Percentiles rank a stretch among this genome's conserved stretches.
Evolutionary conservation across 495 filamentous ascomycete species (phyloP).

Genomic region (Aspergillus ellipticus): DNA sequence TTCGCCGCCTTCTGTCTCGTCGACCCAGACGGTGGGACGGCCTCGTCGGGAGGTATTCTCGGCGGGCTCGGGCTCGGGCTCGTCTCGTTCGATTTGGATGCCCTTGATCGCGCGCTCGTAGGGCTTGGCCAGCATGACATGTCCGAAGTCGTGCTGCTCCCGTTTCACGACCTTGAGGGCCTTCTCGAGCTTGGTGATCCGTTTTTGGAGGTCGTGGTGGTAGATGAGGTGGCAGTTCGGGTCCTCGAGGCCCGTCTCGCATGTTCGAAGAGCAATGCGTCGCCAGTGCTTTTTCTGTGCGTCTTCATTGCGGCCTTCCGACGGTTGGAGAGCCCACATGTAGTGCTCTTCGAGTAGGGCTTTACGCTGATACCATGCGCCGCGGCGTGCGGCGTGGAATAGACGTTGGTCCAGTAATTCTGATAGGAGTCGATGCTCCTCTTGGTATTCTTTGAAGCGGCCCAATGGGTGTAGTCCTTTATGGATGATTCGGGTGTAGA

Average conservation of each 20-base stretch:
- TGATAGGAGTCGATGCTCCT: constrained; percentile 69
- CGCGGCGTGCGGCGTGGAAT: constrained; percentile 81
- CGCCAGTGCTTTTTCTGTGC: constrained; percentile 80
- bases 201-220: constrained; percentile 92
- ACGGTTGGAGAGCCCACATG: constrained; percentile 62
- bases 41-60: constrained; percentile 37
- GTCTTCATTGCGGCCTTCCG: constrained; percentile 51
- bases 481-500: constrained; percentile 89
- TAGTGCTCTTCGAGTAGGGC: constrained; percentile 94
- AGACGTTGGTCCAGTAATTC: constrained; percentile 78
- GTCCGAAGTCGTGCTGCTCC: constrained; percentile 88
- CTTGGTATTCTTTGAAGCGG: constrained; percentile 72
- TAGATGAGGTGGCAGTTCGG: constrained; percentile 84
- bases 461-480: constrained; percentile 81
- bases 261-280: constrained; percentile 72
- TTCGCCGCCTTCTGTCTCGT: constrained; percentile 64
- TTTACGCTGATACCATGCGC: constrained; percentile 94
- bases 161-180: constrained; percentile 77
- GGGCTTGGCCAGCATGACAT: constrained; percentile 72
- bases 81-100: constrained; percentile 64
- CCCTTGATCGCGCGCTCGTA: constrained; percentile 72
- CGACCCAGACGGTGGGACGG: constrained; percentile 83
- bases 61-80: constrained; percentile 16
- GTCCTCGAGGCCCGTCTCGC: constrained; percentile 83
- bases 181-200: constrained; percentile 84